Conservation (phyloP, 192 early-diverging fungal genomes). For the Coemansia aciculifera region DNA sequence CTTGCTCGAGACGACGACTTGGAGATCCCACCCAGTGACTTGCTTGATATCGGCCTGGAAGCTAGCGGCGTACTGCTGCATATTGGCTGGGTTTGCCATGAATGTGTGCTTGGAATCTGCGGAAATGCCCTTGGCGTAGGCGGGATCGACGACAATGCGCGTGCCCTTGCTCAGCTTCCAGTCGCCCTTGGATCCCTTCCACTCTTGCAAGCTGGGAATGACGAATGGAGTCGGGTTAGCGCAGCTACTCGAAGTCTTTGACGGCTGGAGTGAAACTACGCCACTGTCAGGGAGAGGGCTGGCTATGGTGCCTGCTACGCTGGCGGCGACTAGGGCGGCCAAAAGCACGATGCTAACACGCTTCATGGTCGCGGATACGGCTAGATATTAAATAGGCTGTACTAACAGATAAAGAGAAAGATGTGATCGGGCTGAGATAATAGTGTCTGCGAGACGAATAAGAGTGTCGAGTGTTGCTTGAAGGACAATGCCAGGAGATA, state of each 20-base stretch:
- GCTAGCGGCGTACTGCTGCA: conserved; percentile 34
- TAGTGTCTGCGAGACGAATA: background rate
- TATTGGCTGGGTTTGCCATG: conserved; percentile 42
- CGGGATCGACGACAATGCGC: conserved; percentile 42
- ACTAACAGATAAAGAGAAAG: background rate
- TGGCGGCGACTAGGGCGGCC: conserved; percentile 31
- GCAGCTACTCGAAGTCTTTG: conserved; percentile 8
- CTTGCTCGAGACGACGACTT: conserved; percentile 32
- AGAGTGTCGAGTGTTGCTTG: background rate
- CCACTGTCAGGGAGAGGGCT: conserved; percentile 25
- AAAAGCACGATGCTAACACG: conserved; percentile 29
- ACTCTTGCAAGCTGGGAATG: conserved; percentile 45
- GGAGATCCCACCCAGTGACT: conserved; percentile 32
- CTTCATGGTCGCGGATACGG: conserved; percentile 16
- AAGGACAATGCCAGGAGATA: background rate
- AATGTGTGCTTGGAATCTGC: conserved; percentile 29
- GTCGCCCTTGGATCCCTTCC: conserved; percentile 35
- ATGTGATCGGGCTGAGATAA: background rate
- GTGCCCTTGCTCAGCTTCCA: conserved; percentile 35
- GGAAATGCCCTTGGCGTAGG: conserved; percentile 34
- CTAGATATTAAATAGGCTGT: background rate
- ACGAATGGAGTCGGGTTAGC: conserved; percentile 46
- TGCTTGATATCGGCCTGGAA: conserved; percentile 43
- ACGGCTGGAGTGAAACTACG: conserved; percentile 1
- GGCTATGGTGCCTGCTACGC: conserved; percentile 24